A percentile compares a stretch with the other conserved stretches of the same genome.
Evolutionary conservation across 176 grass and related monocot genomes (phyloP).

Genomic region (Triticum timopheevii): DNA sequence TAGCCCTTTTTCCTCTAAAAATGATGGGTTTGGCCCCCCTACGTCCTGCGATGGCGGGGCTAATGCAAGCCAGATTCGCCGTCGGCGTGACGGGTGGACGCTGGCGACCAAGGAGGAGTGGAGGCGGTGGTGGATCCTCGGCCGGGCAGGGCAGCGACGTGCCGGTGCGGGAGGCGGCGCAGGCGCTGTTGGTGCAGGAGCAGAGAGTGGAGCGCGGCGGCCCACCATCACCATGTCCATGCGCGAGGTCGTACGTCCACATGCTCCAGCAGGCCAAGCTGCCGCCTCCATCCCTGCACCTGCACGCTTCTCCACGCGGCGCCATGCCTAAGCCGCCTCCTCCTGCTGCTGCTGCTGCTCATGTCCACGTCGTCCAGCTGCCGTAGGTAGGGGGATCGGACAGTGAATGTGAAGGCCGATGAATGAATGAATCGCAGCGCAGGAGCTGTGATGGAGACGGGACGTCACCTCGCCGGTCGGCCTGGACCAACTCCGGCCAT

Average conservation of each 20-base stretch:
- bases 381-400: background rate
- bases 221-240: constrained; percentile 58
- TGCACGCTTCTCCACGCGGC: too few relatives aligned
- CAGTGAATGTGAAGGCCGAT: background rate
- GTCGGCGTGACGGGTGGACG: constrained; percentile 25
- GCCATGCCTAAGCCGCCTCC: too few relatives aligned
- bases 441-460: background rate
- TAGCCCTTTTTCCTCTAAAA: too few relatives aligned
- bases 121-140: background rate
- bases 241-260: constrained; percentile 65
- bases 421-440: background rate
- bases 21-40: too few relatives aligned
- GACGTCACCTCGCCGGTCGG: background rate
- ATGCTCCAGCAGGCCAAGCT: constrained; percentile 70
- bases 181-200: constrained; percentile 72
- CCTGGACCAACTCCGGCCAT: too few relatives aligned
- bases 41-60: too few relatives aligned
- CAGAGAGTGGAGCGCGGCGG: constrained; percentile 56
- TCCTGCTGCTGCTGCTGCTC: too few relatives aligned
- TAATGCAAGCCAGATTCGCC: too few relatives aligned
- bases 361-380: background rate
- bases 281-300: background rate
- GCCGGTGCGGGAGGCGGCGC: constrained; percentile 50
- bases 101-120: constrained; percentile 26
- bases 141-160: constrained; percentile 23